Evolutionary conservation across 495 filamentous ascomycete genomes (phyloP).

Genomic region (Viridothelium virens): DNA sequence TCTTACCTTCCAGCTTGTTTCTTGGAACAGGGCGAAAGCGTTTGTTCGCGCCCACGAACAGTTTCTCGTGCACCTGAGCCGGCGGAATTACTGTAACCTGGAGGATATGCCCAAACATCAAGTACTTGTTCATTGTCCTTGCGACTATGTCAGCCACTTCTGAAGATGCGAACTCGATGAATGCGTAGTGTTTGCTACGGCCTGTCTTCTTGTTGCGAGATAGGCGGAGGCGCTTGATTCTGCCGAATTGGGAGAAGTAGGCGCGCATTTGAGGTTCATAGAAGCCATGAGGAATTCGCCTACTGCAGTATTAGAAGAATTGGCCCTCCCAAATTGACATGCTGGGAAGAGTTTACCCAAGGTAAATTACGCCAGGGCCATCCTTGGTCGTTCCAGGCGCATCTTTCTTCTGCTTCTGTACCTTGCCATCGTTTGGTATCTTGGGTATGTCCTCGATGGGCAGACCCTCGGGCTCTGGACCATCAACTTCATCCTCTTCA

Average conservation of each 20-base stretch:
- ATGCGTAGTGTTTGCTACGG: slow-evolving; percentile 81
- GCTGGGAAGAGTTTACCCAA: slow-evolving; percentile 48
- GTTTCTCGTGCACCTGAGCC: slow-evolving; percentile 66
- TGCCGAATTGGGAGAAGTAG: slow-evolving; percentile 95
- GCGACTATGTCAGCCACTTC: slow-evolving; percentile 82
- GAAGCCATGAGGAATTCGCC: slow-evolving; percentile 87
- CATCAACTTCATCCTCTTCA: slow-evolving; percentile 29
- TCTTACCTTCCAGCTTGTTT: slow-evolving; percentile 70
- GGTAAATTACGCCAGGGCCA: slow-evolving; percentile 73
- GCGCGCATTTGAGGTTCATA: slow-evolving; percentile 90
- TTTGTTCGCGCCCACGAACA: slow-evolving; percentile 82
- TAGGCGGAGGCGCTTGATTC: slow-evolving; percentile 70
- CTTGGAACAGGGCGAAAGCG: slow-evolving; percentile 69
- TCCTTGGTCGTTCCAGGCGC: slow-evolving; percentile 33
- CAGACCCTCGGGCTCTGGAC: slow-evolving; percentile 28
- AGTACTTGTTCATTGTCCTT: slow-evolving; percentile 95
- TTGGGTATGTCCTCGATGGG: slow-evolving; percentile 51
- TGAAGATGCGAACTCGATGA: slow-evolving; percentile 74
- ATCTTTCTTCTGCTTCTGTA: slow-evolving; percentile 52
- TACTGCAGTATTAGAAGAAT: slow-evolving; percentile 25
- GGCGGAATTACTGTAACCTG: slow-evolving; percentile 70
- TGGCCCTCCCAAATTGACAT: background rate
- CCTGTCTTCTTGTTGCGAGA: slow-evolving; percentile 88
- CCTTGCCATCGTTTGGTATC: slow-evolving; percentile 42
- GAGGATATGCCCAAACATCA: slow-evolving; percentile 86